Evolutionary conservation across 2,329 filamentous ascomycete species (phyloP), one percentile per base, ranked within the genome.

Genomic region (Stemphylium beticola): DNA sequence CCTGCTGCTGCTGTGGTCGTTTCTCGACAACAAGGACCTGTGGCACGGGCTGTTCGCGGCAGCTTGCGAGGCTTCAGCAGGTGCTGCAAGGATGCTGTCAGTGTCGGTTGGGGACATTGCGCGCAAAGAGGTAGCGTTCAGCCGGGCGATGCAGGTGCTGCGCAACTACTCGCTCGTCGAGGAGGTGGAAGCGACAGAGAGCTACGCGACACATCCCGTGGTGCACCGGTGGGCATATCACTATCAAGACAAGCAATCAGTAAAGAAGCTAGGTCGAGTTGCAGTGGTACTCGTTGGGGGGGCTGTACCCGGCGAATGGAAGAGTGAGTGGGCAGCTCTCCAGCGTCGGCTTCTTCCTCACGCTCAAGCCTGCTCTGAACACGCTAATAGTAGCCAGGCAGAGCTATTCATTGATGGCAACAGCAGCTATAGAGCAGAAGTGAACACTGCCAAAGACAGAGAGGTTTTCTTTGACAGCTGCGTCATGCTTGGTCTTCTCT

Each of bases 1-100:
- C 4, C 50, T 73, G 33, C 64, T 75, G 11, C 64, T 69, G 5
- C 60, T 72, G 17, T 73, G 62, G 68, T 64, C 57, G 12, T 68
- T 64, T 38, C 52, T 71, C 0, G 59, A 71, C 40, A 61, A 60
- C 32, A 62, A 59, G 32, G 64, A 69, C 29, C 17, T 73, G 9
- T 71, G 65, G 67, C 59, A 66, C 43, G 56, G 66, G 43, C 49
- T 73, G 29, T 49, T 70, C 22, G 52, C 62, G 22, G 42, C 31
- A 42, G 53, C 56, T 29, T 55, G 39, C n/a, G 15, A 39, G 40
- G 20, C 9, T 4, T 58, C 38, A 26, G 17, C 37, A 7, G 40
- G 22, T 41, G 49, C 52, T 32, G 18, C 20, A 12, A 41, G 18
- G 8, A 49, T 54, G 43, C 43, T 64, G 20, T 56, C 14, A 64